A percentile compares a stretch with the other conserved stretches of the same genome.
phyloP scores from a whole-genome alignment of 108 stramenopile species.

The Stephanodiscus minutulus region DNA sequence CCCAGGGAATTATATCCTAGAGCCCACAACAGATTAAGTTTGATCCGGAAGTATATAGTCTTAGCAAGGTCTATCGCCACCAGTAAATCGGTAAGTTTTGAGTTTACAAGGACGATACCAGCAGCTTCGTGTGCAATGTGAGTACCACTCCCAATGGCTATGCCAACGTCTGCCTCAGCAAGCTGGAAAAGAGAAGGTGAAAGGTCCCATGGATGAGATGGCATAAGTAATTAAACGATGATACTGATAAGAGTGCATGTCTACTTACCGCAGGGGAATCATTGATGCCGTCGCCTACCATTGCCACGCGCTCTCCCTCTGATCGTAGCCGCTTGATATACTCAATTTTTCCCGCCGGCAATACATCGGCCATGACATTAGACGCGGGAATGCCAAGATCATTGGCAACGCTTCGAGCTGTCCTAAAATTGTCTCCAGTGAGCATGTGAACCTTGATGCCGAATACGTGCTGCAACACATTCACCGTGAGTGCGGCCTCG shows the following conservation, averaged over 20 bases:
- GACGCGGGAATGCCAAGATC: conserved; percentile 68
- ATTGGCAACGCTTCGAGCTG: conserved; percentile 71
- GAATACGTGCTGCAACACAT: conserved; percentile 51
- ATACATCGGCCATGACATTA: conserved; percentile 84
- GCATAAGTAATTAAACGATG: neutral
- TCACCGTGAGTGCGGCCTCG: conserved; percentile 67
- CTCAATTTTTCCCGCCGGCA: conserved; percentile 84
- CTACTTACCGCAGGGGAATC: conserved; percentile 46
- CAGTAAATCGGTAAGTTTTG: conserved; percentile 71
- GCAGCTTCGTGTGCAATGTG: conserved; percentile 89
- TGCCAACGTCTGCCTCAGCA: conserved; percentile 88
- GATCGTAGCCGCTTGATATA: conserved; percentile 70
- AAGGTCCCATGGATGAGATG: conserved; percentile 40
- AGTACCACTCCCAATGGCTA: conserved; percentile 88
- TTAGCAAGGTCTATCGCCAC: conserved; percentile 75
- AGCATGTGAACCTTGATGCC: conserved; percentile 79
- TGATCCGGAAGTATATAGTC: conserved; percentile 74
- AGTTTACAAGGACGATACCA: conserved; percentile 81
- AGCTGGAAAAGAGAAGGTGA: conserved; percentile 21
- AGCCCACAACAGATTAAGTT: conserved; percentile 85
- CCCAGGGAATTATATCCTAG: conserved; percentile 83
- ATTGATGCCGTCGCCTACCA: conserved; percentile 90
- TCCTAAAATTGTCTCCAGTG: conserved; percentile 79
- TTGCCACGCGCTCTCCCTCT: conserved; percentile 75
- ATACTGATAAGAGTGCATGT: neutral